Conservation (phyloP, 169 alveolate genomes). For the Perkinsus chesapeaki region DNA sequence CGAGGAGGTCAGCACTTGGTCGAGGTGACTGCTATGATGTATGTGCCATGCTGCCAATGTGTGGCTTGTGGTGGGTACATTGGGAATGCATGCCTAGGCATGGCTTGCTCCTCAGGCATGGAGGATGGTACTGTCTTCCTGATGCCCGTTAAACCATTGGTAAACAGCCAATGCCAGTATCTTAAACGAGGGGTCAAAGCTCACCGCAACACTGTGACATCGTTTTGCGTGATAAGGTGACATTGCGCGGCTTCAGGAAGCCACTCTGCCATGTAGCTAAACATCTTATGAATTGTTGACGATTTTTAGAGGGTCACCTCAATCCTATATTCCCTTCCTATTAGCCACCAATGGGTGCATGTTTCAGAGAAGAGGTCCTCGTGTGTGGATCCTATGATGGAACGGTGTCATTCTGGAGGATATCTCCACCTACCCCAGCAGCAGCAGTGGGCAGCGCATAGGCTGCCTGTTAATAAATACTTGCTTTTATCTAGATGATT, state of each 20-base stretch:
- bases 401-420: not conserved
- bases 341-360: not conserved
- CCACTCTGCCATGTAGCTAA: not conserved
- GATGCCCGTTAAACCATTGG: not conserved
- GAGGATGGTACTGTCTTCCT: not conserved
- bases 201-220: not conserved
- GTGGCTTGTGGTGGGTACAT: not conserved
- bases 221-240: not conserved
- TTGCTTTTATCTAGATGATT: not conserved
- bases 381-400: not conserved
- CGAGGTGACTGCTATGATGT: not conserved
- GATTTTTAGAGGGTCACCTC: not conserved
- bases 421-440: no score
- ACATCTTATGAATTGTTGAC: not conserved
- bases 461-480: not conserved
- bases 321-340: no score
- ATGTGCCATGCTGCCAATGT: not conserved
- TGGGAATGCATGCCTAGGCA: not conserved
- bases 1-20: not conserved
- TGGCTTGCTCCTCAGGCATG: not conserved
- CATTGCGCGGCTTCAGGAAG: not conserved
- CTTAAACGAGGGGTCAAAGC: not conserved
- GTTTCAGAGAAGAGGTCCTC: not conserved
- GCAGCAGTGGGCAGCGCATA: not conserved
- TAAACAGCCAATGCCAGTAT: not conserved